Evolutionary conservation across 495 filamentous ascomycete genomes (phyloP), one percentile per base, ranked within the genome.

Genomic region (Tetracladium setigerum): DNA sequence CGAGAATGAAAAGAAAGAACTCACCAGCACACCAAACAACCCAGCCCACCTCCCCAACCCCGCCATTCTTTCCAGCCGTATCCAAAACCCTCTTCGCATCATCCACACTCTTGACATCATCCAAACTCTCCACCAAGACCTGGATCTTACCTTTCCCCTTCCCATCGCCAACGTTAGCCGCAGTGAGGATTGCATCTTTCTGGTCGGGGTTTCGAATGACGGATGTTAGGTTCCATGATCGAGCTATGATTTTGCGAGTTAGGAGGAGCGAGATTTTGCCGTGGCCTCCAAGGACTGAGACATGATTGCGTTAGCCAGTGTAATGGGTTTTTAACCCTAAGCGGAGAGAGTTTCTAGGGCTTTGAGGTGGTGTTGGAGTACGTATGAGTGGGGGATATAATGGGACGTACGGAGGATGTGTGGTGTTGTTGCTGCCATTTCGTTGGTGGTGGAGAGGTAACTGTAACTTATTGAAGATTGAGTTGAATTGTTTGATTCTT

Each of bases 1-100:
- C 35, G 33, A 4, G 7, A 12, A 16, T 14, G 10, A 32, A 9
- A 47, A 37, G n/a, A 13, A 10, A 22, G 33, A 18, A 52, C 67
- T 35, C 63, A 82, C 83, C 86, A 31, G 88, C 88, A 57, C 80
- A 79, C 81, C 81, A 95, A 38, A 91, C 75, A 9, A 94, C 81
- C 61, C 83, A 89, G 3, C 22, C 22, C 3, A 27, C 22, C 7
- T 27, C 22, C 7, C 22, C 22, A 27, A 27, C 22, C 22, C 22
- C 22, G 7, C 22, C 7, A 50, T 86, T 78, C 0, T 80, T 75
- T 34, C 70, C 70, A 2, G 75, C 73, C 30, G 73, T 60, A 13
- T 83, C 75, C 22, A 88, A 56, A 52, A 88, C 69, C 46, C 63
- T 64, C 55, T 77, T 67, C 1, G 83, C 86, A 54, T 86, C 76